Evolutionary conservation across 352 stramenopile species (phyloP).

Genomic region (Pythium rishiriense): DNA sequence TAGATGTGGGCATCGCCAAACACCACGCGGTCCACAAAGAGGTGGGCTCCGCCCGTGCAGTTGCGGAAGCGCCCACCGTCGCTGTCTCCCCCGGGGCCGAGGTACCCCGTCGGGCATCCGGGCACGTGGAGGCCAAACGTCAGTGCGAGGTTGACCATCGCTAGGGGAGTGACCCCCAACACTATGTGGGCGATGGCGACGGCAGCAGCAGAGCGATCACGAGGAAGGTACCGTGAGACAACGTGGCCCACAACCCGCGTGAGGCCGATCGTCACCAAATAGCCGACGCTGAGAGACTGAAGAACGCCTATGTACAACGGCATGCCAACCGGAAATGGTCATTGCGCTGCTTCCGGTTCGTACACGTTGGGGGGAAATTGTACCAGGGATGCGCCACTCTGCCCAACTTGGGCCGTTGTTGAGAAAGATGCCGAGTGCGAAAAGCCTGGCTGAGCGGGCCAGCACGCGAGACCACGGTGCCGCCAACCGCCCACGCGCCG

Average conservation of each 20-base stretch:
- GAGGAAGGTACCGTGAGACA: not conserved
- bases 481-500: not conserved
- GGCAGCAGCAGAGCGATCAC: not conserved
- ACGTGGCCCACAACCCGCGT: constrained; percentile 1
- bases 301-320: constrained; percentile 54
- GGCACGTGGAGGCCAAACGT: constrained; percentile 57
- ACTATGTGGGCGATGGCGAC: constrained; percentile 30
- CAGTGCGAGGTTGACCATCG: constrained; percentile 50
- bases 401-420: constrained; percentile 61
- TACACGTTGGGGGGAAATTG: not conserved
- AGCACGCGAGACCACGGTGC: constrained; percentile 21
- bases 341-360: not conserved
- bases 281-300: constrained; percentile 60
- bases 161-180: constrained; percentile 35
- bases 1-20: constrained; percentile 68
- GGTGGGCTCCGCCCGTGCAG: constrained; percentile 81
- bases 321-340: not conserved
- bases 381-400: constrained; percentile 67
- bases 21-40: constrained; percentile 62
- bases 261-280: constrained; percentile 22
- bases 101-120: constrained; percentile 72
- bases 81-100: constrained; percentile 60
- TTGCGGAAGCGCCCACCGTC: constrained; percentile 44
- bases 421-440: constrained; percentile 66
- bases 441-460: constrained; percentile 47